Evolutionary conservation across 352 stramenopile genomes (phyloP).

Genomic region (Nothophytophthora sp.): DNA sequence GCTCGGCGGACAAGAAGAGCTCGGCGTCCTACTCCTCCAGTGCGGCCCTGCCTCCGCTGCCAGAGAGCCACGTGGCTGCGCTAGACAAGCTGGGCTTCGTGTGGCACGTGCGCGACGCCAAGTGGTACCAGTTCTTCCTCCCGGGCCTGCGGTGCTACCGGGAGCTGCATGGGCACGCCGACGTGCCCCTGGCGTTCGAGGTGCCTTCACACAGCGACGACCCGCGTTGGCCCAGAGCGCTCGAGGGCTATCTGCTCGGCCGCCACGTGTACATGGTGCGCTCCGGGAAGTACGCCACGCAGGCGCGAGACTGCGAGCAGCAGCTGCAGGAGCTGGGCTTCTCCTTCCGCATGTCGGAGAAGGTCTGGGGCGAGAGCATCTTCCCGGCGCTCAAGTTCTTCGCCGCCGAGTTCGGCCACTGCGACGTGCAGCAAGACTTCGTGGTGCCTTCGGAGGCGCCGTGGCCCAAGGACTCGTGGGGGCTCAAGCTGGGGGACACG

Average conservation of each 20-base stretch:
- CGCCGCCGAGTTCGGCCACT: conserved; percentile 83
- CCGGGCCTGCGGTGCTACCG: conserved; percentile 57
- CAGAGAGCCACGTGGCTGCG: conserved; percentile 60
- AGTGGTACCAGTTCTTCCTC: conserved; percentile 72
- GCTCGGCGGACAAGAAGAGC: not conserved
- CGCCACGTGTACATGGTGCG: conserved; percentile 73
- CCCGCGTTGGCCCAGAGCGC: conserved; percentile 42
- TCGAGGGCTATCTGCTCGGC: conserved; percentile 63
- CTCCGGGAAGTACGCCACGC: conserved; percentile 52
- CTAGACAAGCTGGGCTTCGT: conserved; percentile 93
- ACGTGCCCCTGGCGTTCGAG: conserved; percentile 66
- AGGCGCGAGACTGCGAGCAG: conserved; percentile 32
- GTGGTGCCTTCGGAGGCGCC: conserved; percentile 70
- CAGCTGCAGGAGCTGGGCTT: conserved; percentile 65
- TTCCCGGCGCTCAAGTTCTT: conserved; percentile 86
- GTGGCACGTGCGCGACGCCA: conserved; percentile 84
- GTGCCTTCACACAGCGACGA: conserved; percentile 40
- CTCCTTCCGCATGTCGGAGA: conserved; percentile 58
- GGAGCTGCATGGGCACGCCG: conserved; percentile 52
- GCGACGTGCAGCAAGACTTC: conserved; percentile 92
- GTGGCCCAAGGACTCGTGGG: conserved; percentile 87
- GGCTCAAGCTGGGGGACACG: conserved; percentile 86
- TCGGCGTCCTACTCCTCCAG: not conserved
- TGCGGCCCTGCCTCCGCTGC: conserved; percentile 30
- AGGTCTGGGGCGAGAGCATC: conserved; percentile 63